Base-by-base conservation (phyloP, 768 basidiomycete species). In the Leccinum sublutescens region DNA sequence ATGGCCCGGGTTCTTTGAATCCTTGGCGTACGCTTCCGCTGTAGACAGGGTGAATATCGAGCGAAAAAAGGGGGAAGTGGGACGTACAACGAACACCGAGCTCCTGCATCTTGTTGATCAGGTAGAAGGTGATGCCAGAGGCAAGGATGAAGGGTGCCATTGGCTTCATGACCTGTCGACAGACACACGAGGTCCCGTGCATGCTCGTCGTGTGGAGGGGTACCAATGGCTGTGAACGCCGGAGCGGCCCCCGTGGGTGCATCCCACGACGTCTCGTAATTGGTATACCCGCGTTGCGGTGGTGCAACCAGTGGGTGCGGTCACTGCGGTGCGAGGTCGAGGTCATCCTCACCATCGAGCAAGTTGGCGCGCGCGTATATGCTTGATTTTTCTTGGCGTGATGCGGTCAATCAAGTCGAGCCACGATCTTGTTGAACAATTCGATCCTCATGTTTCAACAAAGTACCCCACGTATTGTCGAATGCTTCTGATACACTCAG, bases 131-230 rank as follows among this genome's bases (percentile, higher is more conserved):
- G 60, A 92, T 68, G 15, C 72, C 67, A 7, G 83, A 82, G 34
- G 91, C 86, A 36, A 80, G 79, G 66, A 91, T 78, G 82, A 93
- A 93, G 9, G 91, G 90, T 83, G 89, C 92, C 76, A 92, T 70
- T 36, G 91, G 89, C 78, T 80, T 85, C 59, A 80, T 62, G 66
- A 93, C 75, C 91, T 93, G 67, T 56, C 49, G 15, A 9, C 34
- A 45, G n/a, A 45, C 15, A 17, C 12, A 17, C n/a, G 17, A 34
- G n/a, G 54, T 34, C 9, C 58, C 71, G 59, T 0, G 63, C 64
- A 38, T 52, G 50, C 38, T 73, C 73, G 49, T 73, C 73, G 49
- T 43, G 55, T 1, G 81, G 81, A 0, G 78, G 78, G 1, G 75
- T 75, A 76, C 50, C 12, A 55, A 29, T 14, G 6, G 23, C 23